These are phyloP conservation scores for Tripterygium wilfordii DNA, from an alignment of 177 flowering plant genomes.

Conservation along the genomic window DNA sequence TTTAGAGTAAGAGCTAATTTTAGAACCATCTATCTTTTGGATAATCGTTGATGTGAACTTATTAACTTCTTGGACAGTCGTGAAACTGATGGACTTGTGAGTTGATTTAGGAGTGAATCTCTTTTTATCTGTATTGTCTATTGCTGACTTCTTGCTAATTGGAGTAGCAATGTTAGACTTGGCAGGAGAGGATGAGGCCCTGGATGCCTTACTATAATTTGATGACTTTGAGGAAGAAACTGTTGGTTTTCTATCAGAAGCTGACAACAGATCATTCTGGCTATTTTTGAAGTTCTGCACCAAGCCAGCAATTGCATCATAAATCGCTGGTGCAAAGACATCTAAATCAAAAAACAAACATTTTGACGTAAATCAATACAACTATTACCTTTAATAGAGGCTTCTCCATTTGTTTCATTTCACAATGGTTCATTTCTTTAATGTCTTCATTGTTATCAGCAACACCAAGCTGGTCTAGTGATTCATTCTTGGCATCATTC, in stretches of 20 bases:
- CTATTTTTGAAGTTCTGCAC: slow-evolving; percentile 10
- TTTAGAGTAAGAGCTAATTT: slow-evolving; percentile 18
- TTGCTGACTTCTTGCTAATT: slow-evolving; percentile 13
- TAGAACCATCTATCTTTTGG: slow-evolving; percentile 32
- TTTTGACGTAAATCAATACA: too few relatives aligned
- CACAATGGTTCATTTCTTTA: slow-evolving; percentile 12
- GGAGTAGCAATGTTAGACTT: slow-evolving; percentile 26
- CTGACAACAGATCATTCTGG: slow-evolving; percentile 12
- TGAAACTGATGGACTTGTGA: slow-evolving; percentile 43
- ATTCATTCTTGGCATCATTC: slow-evolving; percentile 10
- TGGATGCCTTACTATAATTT: slow-evolving; percentile 10
- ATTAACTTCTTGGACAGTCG: slow-evolving; percentile 29
- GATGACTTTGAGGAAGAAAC: slow-evolving; percentile 17
- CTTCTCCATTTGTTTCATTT: slow-evolving; percentile 15
- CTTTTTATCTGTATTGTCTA: slow-evolving; percentile 22
- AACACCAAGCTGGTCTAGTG: not conserved
- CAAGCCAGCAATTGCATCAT: not conserved
- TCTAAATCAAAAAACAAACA: too few relatives aligned
- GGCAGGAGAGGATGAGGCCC: slow-evolving; percentile 25
- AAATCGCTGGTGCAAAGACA: too few relatives aligned
- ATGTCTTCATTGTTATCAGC: slow-evolving; percentile 3
- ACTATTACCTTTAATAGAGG: slow-evolving; percentile 25
- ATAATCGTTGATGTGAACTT: slow-evolving; percentile 31
- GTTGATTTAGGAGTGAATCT: slow-evolving; percentile 40
- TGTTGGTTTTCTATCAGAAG: slow-evolving; percentile 21